Evolutionary conservation across 495 filamentous ascomycete genomes (phyloP), one percentile per base, ranked within the genome.

Genomic region (Xylaria castorea): DNA sequence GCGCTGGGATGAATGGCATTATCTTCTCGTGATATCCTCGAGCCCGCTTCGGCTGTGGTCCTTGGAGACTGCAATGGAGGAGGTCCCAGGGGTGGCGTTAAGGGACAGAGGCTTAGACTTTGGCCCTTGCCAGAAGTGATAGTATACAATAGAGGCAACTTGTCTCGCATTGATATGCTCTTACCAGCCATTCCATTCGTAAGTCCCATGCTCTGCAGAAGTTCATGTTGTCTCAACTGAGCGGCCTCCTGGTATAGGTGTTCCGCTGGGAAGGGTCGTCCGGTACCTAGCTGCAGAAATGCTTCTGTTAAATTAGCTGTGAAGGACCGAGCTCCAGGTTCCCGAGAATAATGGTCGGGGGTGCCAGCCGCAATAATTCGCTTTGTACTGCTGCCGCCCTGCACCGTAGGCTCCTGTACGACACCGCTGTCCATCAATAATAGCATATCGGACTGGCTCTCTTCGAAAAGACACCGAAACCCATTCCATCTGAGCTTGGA

Each of bases 331-430:
- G 79, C 53, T n/a, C 81, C 82, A 27, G 80, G 67, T 30, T 87
- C 85, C 9, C 81, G 74, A 22, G 78, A 70, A 71, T 74, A 80
- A 71, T 88, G 83, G 18, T 89, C 87, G 1, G 83, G 85, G 7
- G 80, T 83, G 53, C 82, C 86, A 9, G 86, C 85, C 7, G 87
- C 85, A 67, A 89, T 87, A n/a, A 82, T 83, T 75, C 88, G 87
- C 75, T 89, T 89, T 38, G 81, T 77, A 53, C 85, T 87, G 73
- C 83, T 82, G 32, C 82, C 82, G 6, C 85, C 83, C 11, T 81
- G 73, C 65, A 77, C 74, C 6, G 82, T 76, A 30, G 83, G 80
- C 67, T 88, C 85, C 22, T 80, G 80, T 7, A 80, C 58, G 38
- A 81, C 81, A 66, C 85, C 86, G 12, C 82, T 81, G 75, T 87